These are phyloP conservation scores for Phialocephala sp. DNA, from an alignment of 2,329 filamentous ascomycete species.

Conservation along the genomic window DNA sequence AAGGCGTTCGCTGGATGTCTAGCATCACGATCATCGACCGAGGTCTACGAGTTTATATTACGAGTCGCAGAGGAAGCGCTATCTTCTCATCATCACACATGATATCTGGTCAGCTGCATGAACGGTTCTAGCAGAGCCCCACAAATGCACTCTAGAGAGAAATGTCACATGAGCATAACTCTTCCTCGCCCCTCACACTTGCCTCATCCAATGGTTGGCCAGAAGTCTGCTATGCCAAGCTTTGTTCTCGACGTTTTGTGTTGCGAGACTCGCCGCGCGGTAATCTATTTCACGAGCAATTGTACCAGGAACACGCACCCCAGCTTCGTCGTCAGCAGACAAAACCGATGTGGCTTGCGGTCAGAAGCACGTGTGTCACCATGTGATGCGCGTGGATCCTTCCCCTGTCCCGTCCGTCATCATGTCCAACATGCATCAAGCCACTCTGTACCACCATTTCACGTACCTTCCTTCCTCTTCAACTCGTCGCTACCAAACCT, in stretches of 20 bases:
- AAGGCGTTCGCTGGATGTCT: slow-evolving; percentile 27
- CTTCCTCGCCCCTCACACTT: slow-evolving; percentile 8
- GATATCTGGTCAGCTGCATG: slow-evolving; percentile 25
- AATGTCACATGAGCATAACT: slow-evolving; percentile 19
- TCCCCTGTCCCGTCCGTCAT: neutral
- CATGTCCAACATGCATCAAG: neutral
- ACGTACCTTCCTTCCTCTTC: neutral
- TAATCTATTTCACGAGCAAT: slow-evolving; percentile 3
- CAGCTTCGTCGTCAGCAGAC: neutral
- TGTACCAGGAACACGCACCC: slow-evolving; percentile 18
- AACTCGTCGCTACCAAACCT: slow-evolving; percentile 5
- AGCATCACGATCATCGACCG: slow-evolving; percentile 20
- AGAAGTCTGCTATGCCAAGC: slow-evolving; percentile 14
- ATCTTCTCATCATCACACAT: slow-evolving; percentile 3
- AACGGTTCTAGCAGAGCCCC: slow-evolving; percentile 23
- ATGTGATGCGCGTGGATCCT: slow-evolving; percentile 16
- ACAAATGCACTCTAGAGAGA: slow-evolving; percentile 30
- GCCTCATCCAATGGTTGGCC: slow-evolving; percentile 7
- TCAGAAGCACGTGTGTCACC: slow-evolving; percentile 18
- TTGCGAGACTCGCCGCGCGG: neutral
- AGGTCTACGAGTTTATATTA: slow-evolving; percentile 22
- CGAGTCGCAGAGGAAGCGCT: slow-evolving; percentile 7
- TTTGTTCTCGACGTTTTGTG: neutral
- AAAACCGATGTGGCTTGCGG: slow-evolving; percentile 10
- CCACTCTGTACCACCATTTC: neutral